Base-by-base conservation (phyloP, 257 asterid species). In the Ehretia macrophylla region DNA sequence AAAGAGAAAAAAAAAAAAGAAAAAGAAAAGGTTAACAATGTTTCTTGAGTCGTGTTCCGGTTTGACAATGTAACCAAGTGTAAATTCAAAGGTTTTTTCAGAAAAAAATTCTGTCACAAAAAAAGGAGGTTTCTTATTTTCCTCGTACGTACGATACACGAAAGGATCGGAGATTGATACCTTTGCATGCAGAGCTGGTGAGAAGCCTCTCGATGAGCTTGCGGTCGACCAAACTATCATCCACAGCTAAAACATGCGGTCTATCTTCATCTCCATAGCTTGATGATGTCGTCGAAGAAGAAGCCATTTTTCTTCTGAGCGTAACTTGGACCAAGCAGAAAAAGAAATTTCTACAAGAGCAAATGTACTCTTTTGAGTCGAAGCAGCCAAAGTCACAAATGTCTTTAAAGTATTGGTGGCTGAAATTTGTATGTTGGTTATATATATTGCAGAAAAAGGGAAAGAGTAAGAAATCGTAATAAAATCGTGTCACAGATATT, bases 181-280 rank as follows among this genome's bases (percentile, higher is more conserved):
- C 80, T 62, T 70, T 70, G 13, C 68, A 70, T 46, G 68, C 72
- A 48, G 62, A 70, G 71, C 22, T 62, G 1, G 48, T 51, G 39
- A 75, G 70, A 18, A 70, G 71, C 55, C 60, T 66, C 54, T 74
- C 72, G 9, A 69, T 61, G 57, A 69, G 63, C 37, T 62, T 61
- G 9, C 79, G 64, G 35, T 70, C 77, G 5, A 48, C 58, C 10
- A 59, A 42, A 45, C 60, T 67, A 53, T 70, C 74, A 65, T 75
- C 80, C 51, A 70, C 77, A 1, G 65, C 80, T 56, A 75, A 51
- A 42, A 75, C 77, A 59, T 75, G 80, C 1, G 63, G 71, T 42
- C 59, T 69, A 44, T 69, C 76, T 11, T 66, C 76, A 14, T 60
- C 70, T 8, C 55, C 55, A 39, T 4, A 37, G 11, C 58, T 60